Base-by-base conservation (phyloP, 2,329 filamentous ascomycete species). In the Tolypocladium inflatum region DNA sequence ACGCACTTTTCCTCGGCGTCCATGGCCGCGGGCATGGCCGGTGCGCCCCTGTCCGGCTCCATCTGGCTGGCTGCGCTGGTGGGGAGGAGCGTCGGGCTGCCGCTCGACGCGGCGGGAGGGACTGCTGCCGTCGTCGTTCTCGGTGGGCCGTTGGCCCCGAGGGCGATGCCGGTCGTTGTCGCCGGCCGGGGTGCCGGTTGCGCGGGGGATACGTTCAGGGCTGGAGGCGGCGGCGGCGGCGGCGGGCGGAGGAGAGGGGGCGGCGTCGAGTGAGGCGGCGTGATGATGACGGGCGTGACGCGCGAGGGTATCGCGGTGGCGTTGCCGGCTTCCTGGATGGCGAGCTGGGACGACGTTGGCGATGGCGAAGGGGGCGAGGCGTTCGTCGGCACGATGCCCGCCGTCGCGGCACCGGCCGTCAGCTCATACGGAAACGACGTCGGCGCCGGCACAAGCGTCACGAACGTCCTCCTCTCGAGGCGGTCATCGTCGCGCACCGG, bases 1-100 rank as follows among this genome's bases (percentile, higher is more conserved):
- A 74, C 70, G 55, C 74, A 76, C 17, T 67, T 60, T 55, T 66
- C 63, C 58, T 76, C 74, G 1, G 66, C 66, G 19, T 64, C 63
- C 35, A 60, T 60, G 10, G 57, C 45, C 15, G 7, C 8, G 5
- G 35, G 37, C 3, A n/a, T 13, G 1, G 30, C 26, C 23, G 26
- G 10, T 2, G n/a, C 42, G 42, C 11, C 50, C 35, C 2, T 56
- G n/a, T 21, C 9, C 37, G 41, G 39, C n/a, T 8, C 37, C 53
- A 39, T 56, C 54, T 23, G 48, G 54, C 43, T 53, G 48, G 55
- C 30, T 55, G 21, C 62, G 15, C 38, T 23, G 15, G 35, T 13
- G 7, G 30, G 17, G 13, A 5, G 13, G 2, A 2, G 45, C 45
- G 8, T 6, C 7, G 45, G 3, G 48, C 26, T 13, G 9, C 48